Base-by-base conservation (phyloP, 2,329 filamentous ascomycete species). In the Parastagonospora nodorum region DNA sequence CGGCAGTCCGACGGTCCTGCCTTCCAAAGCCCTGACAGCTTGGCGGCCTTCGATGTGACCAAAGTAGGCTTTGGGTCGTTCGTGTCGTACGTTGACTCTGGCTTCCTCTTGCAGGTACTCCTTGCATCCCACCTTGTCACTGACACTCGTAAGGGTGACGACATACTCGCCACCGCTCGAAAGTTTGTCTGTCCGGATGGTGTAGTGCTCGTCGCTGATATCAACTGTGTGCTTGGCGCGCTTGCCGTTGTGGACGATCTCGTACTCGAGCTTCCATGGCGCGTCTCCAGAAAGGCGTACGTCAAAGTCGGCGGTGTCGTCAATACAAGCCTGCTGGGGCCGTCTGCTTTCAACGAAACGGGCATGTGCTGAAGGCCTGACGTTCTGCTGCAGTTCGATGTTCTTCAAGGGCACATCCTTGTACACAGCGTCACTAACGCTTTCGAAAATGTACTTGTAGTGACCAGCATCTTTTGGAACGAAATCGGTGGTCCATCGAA, bases 241-340 rank as follows among this genome's bases (percentile, higher is more conserved):
- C 74, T 89, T 95, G 48, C 92, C 92, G 48, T 92, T 89, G 74
- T 97, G 90, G 7, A 97, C 84, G 35, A 97, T 79, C 73, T 97
- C 94, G 77, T 96, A 99, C 68, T 97, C 92, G 33, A 99, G 77
- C 16, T 82, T 88, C 80, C 93, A 97, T 0, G 95, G 94, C 14
- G 87, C 82, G 63, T 97, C 92, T 36, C 95, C 94, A 39, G 85
- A 80, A 36, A 97, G 82, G 44, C 81, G 75, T 33, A 97, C 85
- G 48, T 90, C 85, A 27, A 94, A 84, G 29, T 87, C 83, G 6
- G 92, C 85, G 15, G 87, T 81, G 48, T 96, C 88, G 52, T 94
- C 91, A 48, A 97, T 88, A 68, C 94, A 99, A 42, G 89, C 86
- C 62, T 84, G 86, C 53, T 85, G 80, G 16, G 79, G 77, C 15